These are phyloP conservation scores for Penicillium sp. DNA, from an alignment of 2,329 filamentous ascomycete genomes.

Conservation along the genomic window DNA sequence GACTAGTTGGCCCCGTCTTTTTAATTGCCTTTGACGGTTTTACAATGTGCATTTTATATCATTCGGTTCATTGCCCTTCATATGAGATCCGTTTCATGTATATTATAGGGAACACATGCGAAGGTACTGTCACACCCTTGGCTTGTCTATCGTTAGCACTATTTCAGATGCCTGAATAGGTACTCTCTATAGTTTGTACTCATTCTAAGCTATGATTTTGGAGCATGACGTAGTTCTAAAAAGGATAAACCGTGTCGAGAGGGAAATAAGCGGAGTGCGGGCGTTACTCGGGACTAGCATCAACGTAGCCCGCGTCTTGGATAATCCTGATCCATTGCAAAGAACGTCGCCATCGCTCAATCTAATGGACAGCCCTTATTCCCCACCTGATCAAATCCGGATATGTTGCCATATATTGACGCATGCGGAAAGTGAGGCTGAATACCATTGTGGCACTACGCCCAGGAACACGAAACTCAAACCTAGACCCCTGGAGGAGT, in stretches of 20 bases:
- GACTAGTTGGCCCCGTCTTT: background rate
- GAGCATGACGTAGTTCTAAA: too few relatives aligned
- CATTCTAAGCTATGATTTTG: background rate
- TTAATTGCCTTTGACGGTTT: background rate
- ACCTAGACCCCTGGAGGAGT: background rate
- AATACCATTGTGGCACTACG: background rate
- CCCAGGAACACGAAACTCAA: background rate
- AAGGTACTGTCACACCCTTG: background rate
- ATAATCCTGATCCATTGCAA: background rate
- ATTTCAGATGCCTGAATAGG: too few relatives aligned
- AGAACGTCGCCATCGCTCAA: background rate
- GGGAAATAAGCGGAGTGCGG: background rate
- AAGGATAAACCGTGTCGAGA: background rate
- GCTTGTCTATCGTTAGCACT: background rate
- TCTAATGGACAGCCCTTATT: background rate
- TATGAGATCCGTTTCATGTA: background rate
- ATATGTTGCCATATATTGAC: background rate
- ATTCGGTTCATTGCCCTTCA: background rate
- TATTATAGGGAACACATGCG: background rate
- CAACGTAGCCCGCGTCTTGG: background rate
- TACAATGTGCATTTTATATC: too few relatives aligned
- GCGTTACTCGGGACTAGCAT: background rate
- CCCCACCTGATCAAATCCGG: background rate
- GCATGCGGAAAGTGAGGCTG: slow-evolving; percentile 2
- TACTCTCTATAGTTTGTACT: too few relatives aligned